Evolutionary conservation across 176 grass and related monocot genomes (phyloP), one percentile per base, ranked within the genome.

Genomic region (Juncus inflexus): DNA sequence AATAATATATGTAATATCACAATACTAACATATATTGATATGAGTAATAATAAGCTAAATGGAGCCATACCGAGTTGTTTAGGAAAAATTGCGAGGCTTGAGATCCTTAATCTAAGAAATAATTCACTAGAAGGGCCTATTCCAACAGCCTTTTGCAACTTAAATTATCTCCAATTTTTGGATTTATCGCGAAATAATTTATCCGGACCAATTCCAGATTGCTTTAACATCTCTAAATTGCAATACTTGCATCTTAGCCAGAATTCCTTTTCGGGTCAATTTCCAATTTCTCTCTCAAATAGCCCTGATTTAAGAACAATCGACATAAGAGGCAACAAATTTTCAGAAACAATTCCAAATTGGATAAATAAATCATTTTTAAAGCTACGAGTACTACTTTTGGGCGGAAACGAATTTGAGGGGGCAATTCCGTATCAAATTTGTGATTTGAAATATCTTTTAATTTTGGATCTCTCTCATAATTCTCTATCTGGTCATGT

Each of bases 151-250:
- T 0, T 81, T 9, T 70, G 6, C 37, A 6, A 35, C 49, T 12
- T 64, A 7, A 0, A 0, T 3, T 1, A 5, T 5, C 72, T 82
- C 9, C 3, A 58, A 19, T 69, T 86, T 15, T 50, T 78, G 2
- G 78, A 81, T 71, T 41, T 81, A 4, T 81, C 83, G 9, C 35
- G 45, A 42, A 86, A 86, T 39, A 57, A 61, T 15, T 65, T 86
- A 9, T 74, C 40, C 57, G 74, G 62, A 4, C 12, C 19, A 2
- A 47, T 84, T 13, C 81, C 75, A 0, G 37, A 42, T 71, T 63
- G 62, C 39, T 65, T 65, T 43, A 49, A 65, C 40, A 47, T 71
- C 3, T 69, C 56, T 5, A 63, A 55, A 43, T 7, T 70, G 58
- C 15, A 45, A 9, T 69, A 37, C 37, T 58, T 81, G 0, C 72